Base-by-base conservation (phyloP, 805 yeast species). In the Komagataella phaffii region DNA sequence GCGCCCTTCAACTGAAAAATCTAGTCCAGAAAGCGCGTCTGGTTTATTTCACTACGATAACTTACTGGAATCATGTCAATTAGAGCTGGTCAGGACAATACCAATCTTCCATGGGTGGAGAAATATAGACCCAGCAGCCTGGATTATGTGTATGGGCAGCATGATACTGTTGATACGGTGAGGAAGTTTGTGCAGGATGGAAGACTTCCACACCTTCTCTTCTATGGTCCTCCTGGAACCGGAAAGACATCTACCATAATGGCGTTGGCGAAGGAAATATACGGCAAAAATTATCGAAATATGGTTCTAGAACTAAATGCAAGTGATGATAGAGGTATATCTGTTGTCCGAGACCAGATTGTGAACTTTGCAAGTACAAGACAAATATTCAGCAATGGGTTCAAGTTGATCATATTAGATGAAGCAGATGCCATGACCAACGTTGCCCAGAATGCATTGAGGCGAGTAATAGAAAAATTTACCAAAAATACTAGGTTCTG, bases 301-400 rank as follows among this genome's bases (percentile, higher is more conserved):
- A 89, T 90, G 90, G 97, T 93, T 1, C 70, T 93, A 52, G 99
- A 93, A 64, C 74, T 93, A 65, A 93, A 93, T 67, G 99, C 99
- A 3, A 84, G 95, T 3, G 99, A 93, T 66, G 99, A 93, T 65
- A 79, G 99, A 69, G 99, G 99, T 57, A 93, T 93, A 58, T 96
- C 88, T 59, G 97, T 93, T 47, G 98, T 93, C n/a, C 78, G 99
- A 56, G 93, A 93, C 61, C 96, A 89, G 67, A 89, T 93, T 71
- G 93, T 93, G 73, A 89, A 85, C 59, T 93, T 93, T 70, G 99
- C 99, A 8, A 81, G 91, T 30, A 93, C 99, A 1, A 81, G 88
- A 74, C 99, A 93, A 65, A 91, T 93, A 51, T 93, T 91, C 67
- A 74, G 81, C 54, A 74, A 77, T 51, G 95, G 93, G 12, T 89